phyloP scores from a whole-genome alignment of 2,329 filamentous ascomycete species.

The Phoma herbarum region DNA sequence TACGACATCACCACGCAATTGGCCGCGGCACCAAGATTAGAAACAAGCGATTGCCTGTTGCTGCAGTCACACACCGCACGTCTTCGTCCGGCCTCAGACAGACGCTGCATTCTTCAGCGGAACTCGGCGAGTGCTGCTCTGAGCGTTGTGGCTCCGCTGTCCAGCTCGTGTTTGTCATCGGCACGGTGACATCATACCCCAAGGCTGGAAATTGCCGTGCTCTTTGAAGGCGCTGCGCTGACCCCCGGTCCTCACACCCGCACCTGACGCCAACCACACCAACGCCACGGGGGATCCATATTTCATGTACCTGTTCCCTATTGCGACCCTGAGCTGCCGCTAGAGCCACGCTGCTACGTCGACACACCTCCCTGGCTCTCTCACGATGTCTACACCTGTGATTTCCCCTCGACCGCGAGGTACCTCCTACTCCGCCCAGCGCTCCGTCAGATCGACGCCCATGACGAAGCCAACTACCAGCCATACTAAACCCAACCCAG shows the following conservation, averaged over 20 bases:
- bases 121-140: conserved; percentile 11
- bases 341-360: conserved; percentile 29
- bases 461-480: conserved; percentile 42
- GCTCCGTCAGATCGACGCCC: conserved; percentile 40
- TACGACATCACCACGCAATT: conserved; percentile 14
- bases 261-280: conserved; percentile 18
- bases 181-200: conserved; percentile 17
- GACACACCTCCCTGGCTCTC: conserved; percentile 9
- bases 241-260: conserved; percentile 15
- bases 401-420: conserved; percentile 46
- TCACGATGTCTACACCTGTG: conserved; percentile 48
- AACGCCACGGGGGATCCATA: conserved; percentile 25
- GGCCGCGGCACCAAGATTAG: conserved; percentile 9
- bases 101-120: conserved; percentile 1
- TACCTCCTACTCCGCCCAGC: conserved; percentile 35
- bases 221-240: conserved; percentile 7
- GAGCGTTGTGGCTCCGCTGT: conserved; percentile 17
- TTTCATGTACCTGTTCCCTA: conserved; percentile 39
- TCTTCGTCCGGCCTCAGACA: conserved; percentile 11
- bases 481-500: conserved; percentile 32
- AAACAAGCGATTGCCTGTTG: conserved; percentile 10
- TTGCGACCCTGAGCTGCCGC: conserved; percentile 13
- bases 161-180: conserved; percentile 14
- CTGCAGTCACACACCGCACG: conserved; percentile 5
- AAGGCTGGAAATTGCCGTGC: conserved; percentile 11